Evolutionary conservation across 139 green algal species (phyloP).

Genomic region (Limnomonas spitsbergensis): DNA sequence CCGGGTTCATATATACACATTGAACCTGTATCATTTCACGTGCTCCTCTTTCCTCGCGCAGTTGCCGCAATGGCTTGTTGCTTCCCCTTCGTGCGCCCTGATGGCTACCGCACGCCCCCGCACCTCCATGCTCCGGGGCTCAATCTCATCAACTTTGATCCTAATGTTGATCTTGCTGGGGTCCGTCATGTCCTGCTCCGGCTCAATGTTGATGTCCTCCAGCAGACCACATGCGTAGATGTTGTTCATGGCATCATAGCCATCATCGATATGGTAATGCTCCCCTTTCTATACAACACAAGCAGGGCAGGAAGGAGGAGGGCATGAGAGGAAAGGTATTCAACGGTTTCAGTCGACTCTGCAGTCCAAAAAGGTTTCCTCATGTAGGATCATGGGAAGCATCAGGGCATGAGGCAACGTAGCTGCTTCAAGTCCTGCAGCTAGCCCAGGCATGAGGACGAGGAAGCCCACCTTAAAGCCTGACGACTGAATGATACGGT

Average conservation of each 20-base stretch:
- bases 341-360: background rate
- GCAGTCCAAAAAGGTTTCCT: no score
- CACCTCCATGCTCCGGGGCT: conserved; percentile 27
- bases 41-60: no score
- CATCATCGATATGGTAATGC: conserved; percentile 66
- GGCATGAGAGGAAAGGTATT: background rate
- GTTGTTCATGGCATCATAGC: conserved; percentile 63
- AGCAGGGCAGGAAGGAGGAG: background rate
- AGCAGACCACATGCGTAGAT: conserved; percentile 57
- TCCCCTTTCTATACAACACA: conserved; percentile 44
- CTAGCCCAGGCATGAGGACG: no score
- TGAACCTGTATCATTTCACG: no score
- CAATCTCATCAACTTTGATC: conserved; percentile 34
- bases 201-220: conserved; percentile 64
- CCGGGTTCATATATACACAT: no score
- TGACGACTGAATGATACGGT: conserved; percentile 44
- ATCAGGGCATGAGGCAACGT: no score
- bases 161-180: conserved; percentile 57
- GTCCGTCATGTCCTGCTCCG: conserved; percentile 55
- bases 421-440: no score
- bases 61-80: no score
- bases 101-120: no score
- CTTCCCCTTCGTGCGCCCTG: no score
- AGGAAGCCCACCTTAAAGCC: conserved; percentile 58
- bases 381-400: no score